Base-by-base conservation (phyloP, 2,329 filamentous ascomycete genomes). In the Catunica adiposa region DNA sequence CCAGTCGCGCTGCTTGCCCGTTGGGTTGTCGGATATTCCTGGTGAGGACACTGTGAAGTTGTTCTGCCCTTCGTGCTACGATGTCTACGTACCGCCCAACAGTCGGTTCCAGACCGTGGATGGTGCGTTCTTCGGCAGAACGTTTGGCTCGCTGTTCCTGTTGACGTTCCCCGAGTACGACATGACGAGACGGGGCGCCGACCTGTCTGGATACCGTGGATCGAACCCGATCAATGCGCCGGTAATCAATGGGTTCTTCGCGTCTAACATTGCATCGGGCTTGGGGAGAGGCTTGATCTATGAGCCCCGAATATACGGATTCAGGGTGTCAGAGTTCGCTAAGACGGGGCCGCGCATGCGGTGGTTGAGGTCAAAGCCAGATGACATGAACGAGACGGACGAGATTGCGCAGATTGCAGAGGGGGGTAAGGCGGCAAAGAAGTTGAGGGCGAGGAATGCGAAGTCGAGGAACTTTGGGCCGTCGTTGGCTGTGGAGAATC, bases 151-250 rank as follows among this genome's bases (percentile, higher is more conserved):
- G 48, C 80, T 98, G 58, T 98, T 98, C 73, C 88, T 98, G 67
- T 90, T 98, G 74, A 98, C 90, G 40, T 98, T 97, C 69, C 90
- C 92, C 37, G 92, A 98, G 66, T 85, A 96, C 65, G 89, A 96
- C 62, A 80, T 97, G 58, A 83, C 82, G 31, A 83, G 84, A 64
- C 80, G 81, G 62, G 82, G 82, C 56, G 71, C 74, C 55, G 77
- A 83, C n/a, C 70, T 84, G 56, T 29, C 64, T 67, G 20, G 61
- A n/a, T 20, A 34, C 5, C 50, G 50, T n/a, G 20, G 20, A 2
- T n/a, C 40, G 8, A n/a, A 44, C 11, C 15, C 40, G 11, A n/a
- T 22, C 17, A 44, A 44, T 22, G 15, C 40, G 15, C 40, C 66
- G 7, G 73, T 76, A 60, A 80, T 97, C 63, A 97, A 98, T 67